Evolutionary conservation across 768 basidiomycete genomes (phyloP), one percentile per base, ranked within the genome.

Genomic region (Podaxis sp.): DNA sequence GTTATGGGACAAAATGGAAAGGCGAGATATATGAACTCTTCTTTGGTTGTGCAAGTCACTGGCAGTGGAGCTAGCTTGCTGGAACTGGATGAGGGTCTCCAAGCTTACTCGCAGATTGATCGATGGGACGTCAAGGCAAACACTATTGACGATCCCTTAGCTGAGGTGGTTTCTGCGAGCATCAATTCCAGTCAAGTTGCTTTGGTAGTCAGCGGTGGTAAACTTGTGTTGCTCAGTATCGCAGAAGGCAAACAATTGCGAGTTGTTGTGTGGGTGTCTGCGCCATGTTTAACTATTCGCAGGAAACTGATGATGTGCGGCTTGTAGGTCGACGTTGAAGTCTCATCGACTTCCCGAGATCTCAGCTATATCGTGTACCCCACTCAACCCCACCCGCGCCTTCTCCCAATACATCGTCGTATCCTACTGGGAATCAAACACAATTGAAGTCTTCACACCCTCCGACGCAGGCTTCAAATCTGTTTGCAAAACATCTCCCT

Each of bases 401-500:
- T 86, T 78, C 59, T 73, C 90, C 0, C 73, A 66, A 17, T 67
- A 82, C 57, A 73, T 90, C 28, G 84, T 82, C 0, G 85, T 90
- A n/a, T 85, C 87, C 0, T 91, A 91, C 67, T 96, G 95, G 93
- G 82, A 81, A 22, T 82, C 83, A 2, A 89, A 88, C 66, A 68
- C 73, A 7, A 80, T 95, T 44, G 80, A 87, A 67, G 74, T 95
- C 38, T 76, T 91, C 58, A 68, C 71, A 3, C 70, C 78, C 7
- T 13, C 65, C 22, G 61, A 66, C 2, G 53, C 66, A 28, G 66
- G 67, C 1, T 68, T 79, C 40, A 65, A 64, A 51, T 72, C 73
- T 8, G 61, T 80, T 1, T 79, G 74, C 64, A 74, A 72, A 71
- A 77, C 74, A 8, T 71, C 65, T 26, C 70, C 71, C 7, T 72